These are phyloP conservation scores for Rutidosis leptorrhynchoides DNA, from an alignment of 129 eudicot species.

Conservation along the genomic window DNA sequence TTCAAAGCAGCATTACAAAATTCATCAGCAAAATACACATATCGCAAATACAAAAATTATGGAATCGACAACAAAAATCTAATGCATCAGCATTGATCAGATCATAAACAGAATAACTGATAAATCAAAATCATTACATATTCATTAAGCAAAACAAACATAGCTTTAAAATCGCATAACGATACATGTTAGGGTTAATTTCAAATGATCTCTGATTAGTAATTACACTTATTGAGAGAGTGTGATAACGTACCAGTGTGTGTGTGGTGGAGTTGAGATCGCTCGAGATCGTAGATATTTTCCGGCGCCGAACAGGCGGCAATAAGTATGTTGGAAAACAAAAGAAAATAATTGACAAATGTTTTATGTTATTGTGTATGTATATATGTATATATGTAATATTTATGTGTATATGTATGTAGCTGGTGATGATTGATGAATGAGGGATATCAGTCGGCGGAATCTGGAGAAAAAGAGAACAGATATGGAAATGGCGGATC, in stretches of 20 bases:
- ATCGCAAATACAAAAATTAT: neutral
- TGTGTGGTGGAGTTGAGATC: conserved; percentile 5
- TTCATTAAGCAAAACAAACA: neutral
- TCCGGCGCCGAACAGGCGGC: neutral
- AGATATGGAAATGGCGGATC: neutral
- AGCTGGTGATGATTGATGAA: neutral
- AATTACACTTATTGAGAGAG: neutral
- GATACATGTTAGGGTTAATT: neutral
- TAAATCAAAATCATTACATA: neutral
- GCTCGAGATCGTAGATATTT: neutral
- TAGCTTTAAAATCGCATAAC: neutral
- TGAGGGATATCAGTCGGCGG: neutral
- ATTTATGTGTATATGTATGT: no score
- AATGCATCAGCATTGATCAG: neutral
- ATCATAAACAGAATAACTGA: neutral
- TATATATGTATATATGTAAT: no score
- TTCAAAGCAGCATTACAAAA: neutral
- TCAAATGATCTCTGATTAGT: neutral
- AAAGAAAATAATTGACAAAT: neutral
- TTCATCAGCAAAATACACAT: neutral
- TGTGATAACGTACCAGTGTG: neutral
- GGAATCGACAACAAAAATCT: neutral
- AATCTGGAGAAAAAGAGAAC: neutral
- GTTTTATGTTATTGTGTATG: neutral
- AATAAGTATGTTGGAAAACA: neutral